phyloP scores from a whole-genome alignment of 257 asterid genomes.

The Osmanthus fragrans region DNA sequence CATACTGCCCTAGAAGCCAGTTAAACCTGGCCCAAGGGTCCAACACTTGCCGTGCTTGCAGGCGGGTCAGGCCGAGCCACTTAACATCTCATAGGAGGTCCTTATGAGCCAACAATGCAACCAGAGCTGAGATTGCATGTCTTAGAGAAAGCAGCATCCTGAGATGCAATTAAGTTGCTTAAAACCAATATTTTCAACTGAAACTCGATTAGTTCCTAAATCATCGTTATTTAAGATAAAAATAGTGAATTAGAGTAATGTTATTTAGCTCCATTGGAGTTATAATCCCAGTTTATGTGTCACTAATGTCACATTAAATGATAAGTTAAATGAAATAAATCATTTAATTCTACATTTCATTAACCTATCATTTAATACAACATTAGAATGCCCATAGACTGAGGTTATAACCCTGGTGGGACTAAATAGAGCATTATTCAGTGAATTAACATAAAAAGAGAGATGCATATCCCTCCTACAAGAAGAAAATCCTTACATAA shows the following conservation, averaged over 20 bases:
- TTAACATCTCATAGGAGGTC: not conserved
- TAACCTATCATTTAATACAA: too few relatives aligned
- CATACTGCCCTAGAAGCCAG: not conserved
- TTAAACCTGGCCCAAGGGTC: not conserved
- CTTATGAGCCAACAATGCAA: not conserved
- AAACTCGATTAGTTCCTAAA: slow-evolving; percentile 8
- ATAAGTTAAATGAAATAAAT: too few relatives aligned
- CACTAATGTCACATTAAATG: too few relatives aligned
- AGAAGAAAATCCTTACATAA: not conserved
- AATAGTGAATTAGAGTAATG: not conserved
- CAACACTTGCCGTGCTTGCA: not conserved
- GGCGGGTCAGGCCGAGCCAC: not conserved
- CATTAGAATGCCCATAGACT: too few relatives aligned
- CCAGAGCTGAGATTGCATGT: not conserved
- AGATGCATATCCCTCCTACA: not conserved
- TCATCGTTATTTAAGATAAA: not conserved
- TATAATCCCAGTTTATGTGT: too few relatives aligned
- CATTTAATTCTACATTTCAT: too few relatives aligned
- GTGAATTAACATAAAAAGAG: not conserved
- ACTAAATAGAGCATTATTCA: too few relatives aligned
- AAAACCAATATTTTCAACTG: not conserved
- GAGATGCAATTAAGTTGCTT: too few relatives aligned
- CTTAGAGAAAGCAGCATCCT: too few relatives aligned
- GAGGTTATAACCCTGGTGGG: too few relatives aligned
- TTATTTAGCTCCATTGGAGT: too few relatives aligned